A percentile compares a stretch with the other conserved stretches of the same genome.
phyloP scores from a whole-genome alignment of 169 alveolate species.

The Plasmodium malariae region DNA sequence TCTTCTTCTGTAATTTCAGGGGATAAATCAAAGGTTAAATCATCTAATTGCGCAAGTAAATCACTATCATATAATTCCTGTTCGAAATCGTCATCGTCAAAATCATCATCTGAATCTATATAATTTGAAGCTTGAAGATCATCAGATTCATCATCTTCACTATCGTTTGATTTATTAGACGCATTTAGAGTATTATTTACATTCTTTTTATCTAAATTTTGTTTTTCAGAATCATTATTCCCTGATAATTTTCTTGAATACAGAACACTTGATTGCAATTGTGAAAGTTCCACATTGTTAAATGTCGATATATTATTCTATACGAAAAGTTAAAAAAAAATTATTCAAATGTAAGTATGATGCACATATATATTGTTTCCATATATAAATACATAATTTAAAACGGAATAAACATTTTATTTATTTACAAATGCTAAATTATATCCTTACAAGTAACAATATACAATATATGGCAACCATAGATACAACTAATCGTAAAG shows the following conservation, averaged over 20 bases:
- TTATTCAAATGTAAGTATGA: not conserved
- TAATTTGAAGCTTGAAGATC: too few relatives aligned
- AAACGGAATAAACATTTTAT: too few relatives aligned
- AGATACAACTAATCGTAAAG: not conserved
- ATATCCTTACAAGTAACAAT: too few relatives aligned
- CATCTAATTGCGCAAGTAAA: not conserved
- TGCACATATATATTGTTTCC: not conserved
- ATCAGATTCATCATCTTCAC: too few relatives aligned
- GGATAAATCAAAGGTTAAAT: not conserved
- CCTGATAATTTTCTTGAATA: slow-evolving; percentile 15
- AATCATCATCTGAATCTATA: not conserved
- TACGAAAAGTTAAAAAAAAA: not conserved
- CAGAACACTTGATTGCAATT: not conserved
- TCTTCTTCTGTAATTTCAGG: not conserved
- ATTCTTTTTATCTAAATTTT: not conserved
- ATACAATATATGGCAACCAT: not conserved
- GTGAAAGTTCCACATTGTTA: not conserved
- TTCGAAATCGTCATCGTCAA: not conserved
- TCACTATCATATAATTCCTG: not conserved
- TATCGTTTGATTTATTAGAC: not conserved
- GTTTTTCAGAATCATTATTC: not conserved
- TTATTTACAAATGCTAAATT: too few relatives aligned
- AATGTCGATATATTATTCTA: slow-evolving; percentile 1
- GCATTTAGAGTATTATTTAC: not conserved
- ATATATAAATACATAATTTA: too few relatives aligned